Base-by-base conservation (phyloP, 352 stramenopile species). In the Saprolegnia diclina region DNA sequence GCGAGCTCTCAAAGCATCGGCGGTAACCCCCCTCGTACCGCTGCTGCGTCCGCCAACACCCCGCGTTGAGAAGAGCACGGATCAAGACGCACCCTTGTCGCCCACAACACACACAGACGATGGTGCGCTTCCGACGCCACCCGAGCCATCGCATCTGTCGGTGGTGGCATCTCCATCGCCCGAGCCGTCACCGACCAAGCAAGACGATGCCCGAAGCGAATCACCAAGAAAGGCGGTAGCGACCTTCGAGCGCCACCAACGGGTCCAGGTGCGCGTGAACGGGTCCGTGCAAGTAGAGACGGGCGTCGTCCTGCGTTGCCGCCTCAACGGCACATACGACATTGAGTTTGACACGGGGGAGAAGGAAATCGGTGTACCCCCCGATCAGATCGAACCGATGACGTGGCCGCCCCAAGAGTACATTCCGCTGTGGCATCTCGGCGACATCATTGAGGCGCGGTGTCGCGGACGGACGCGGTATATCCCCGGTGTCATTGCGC, bases 311-410 rank as follows among this genome's bases (percentile, higher is more conserved):
- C 35, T 65, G 11, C 56, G 71, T 16, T 73, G 56, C 52, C 71
- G 56, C 22, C 53, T 74, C 2, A 77, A 87, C 59, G 75, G 78
- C 0, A 83, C 79, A 0, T 80, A 81, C 65, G 82, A 90, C 29
- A 65, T 90, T n/a, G 72, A 61, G 0, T 90, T 79, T 40, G 71
- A 81, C 9, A 54, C 57, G 6, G 57, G 57, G 7, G 57, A 66
- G 32, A 42, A 54, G 5, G 57, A 40, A 14, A 42, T 35, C 35
- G 57, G 40, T 11, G 57, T 66, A 13, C 18, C 57, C 11, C 57
- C 57, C 0, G 48, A 21, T 21, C 16, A 40, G 19, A 66, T 66
- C n/a, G 37, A 42, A 21, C 37, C 38, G 14, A 19, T 66, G 40
- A 40, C 57, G 38, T 66, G 57, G 57, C 57, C 57, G 7, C 35